Evolutionary conservation across 2,329 filamentous ascomycete genomes (phyloP).

Genomic region (Annulohypoxylon truncatum): DNA sequence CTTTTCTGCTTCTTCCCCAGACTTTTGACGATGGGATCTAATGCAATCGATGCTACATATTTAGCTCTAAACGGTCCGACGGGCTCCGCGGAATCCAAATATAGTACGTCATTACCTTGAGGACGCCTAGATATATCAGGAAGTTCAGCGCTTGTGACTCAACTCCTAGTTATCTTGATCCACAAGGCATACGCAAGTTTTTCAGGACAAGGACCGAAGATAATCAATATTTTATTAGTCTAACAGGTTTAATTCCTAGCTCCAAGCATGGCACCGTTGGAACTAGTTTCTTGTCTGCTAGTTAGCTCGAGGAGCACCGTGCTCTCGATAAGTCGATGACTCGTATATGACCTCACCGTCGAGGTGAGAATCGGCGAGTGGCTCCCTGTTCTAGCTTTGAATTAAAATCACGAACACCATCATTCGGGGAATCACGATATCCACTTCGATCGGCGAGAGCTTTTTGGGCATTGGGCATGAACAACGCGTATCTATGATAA

Average conservation of each 20-base stretch:
- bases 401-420: neutral
- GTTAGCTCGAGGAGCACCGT: neutral
- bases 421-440: neutral
- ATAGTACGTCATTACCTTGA: neutral
- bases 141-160: neutral
- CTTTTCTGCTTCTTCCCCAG: neutral
- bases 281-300: neutral
- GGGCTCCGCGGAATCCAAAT: constrained; percentile 10
- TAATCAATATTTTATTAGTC: constrained; percentile 1
- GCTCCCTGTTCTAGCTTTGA: neutral
- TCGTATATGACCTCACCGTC: neutral
- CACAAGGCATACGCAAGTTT: neutral
- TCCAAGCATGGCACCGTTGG: neutral
- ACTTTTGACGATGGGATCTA: neutral
- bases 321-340: neutral
- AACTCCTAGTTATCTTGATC: neutral
- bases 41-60: neutral
- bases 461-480: constrained; percentile 12
- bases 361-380: neutral
- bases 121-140: neutral
- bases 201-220: neutral
- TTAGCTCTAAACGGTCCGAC: neutral
- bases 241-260: neutral
- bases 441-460: constrained; percentile 1
- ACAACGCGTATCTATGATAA: constrained; percentile 26